Base-by-base conservation (phyloP, 345 rosid genomes). In the Erodium maritimum region DNA sequence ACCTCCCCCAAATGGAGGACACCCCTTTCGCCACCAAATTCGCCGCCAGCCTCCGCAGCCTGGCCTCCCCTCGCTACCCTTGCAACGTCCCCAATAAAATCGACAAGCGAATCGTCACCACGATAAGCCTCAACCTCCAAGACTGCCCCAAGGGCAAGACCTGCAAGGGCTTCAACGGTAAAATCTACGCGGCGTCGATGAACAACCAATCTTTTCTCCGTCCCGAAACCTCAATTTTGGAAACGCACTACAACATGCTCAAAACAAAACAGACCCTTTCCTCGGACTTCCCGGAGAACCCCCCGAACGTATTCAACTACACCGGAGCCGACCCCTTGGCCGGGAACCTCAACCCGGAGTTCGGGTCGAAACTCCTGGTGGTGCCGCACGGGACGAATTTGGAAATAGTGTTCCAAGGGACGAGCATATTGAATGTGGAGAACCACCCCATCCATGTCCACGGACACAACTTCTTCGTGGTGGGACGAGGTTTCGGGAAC, bases 11-110 rank as follows among this genome's bases (percentile, higher is more conserved):
- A 54, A 73, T 50, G 57, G 24, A 54, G 33, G 33, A 25, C 33
- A 69, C 77, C 10, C 37, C 65, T 20, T 58, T 62, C 0, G 77
- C 67, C 48, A 69, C 67, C 0, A 56, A 56, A n/a, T 73, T 73
- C 45, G 61, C 50, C 17, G 19, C 16, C 17, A 62, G 65, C 20
- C 54, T 69, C 18, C 61, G 34, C 46, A 69, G 71, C 46, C 62
- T 54, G 0, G 17, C 17, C 6, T 58, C 70, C 42, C 64, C 54
- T 34, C 56, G 65, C 5, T 61, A 69, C 23, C 77, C 77, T 0
- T 52, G 45, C 2, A 61, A 73, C 0, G 57, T 54, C 17, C 57
- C 57, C 21, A 21, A 54, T 19, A 21, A 7, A 1, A 59, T 73
- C 9, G 77, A 73, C 45, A 61, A 73, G 16, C 48, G 22, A 34